These are phyloP conservation scores for Fusarium aywerte DNA, from an alignment of 2,329 filamentous ascomycete species.

Conservation along the genomic window DNA sequence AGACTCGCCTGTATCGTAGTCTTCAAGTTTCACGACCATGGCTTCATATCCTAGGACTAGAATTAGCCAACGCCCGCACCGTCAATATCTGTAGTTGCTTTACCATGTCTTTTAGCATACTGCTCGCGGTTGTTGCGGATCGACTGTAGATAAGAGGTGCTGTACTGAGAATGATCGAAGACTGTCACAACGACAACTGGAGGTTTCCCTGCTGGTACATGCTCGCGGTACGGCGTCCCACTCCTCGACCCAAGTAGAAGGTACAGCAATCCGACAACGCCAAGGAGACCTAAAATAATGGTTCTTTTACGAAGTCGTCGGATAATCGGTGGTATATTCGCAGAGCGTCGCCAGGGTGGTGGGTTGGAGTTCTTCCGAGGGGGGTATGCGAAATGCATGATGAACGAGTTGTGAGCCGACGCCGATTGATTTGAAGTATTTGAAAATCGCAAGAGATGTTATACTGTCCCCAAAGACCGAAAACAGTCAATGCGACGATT, in stretches of 20 bases:
- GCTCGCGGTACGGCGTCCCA: constrained; percentile 49
- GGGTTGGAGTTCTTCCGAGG: constrained; percentile 84
- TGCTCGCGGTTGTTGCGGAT: constrained; percentile 84
- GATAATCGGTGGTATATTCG: constrained; percentile 62
- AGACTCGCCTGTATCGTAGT: constrained; percentile 75
- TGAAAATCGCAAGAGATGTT: constrained; percentile 5
- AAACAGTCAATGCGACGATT: constrained; percentile 13
- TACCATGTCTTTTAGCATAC: constrained; percentile 90
- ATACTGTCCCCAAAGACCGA: not conserved
- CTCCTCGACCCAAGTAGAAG: constrained; percentile 59
- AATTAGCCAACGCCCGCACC: constrained; percentile 11
- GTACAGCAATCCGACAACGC: constrained; percentile 69
- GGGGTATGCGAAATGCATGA: constrained; percentile 91
- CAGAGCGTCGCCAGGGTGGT: constrained; percentile 72
- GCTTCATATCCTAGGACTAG: constrained; percentile 78
- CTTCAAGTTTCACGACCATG: constrained; percentile 80
- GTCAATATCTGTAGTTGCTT: constrained; percentile 39
- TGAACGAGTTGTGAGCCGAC: constrained; percentile 36
- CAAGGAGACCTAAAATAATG: constrained; percentile 64
- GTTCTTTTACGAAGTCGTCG: constrained; percentile 72
- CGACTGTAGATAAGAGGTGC: constrained; percentile 73
- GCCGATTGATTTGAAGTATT: not conserved
- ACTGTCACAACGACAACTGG: constrained; percentile 85
- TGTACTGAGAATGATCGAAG: constrained; percentile 74
- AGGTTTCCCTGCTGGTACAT: constrained; percentile 64